phyloP scores from a whole-genome alignment of 352 stramenopile genomes.

The Globisporangium irregulare region DNA sequence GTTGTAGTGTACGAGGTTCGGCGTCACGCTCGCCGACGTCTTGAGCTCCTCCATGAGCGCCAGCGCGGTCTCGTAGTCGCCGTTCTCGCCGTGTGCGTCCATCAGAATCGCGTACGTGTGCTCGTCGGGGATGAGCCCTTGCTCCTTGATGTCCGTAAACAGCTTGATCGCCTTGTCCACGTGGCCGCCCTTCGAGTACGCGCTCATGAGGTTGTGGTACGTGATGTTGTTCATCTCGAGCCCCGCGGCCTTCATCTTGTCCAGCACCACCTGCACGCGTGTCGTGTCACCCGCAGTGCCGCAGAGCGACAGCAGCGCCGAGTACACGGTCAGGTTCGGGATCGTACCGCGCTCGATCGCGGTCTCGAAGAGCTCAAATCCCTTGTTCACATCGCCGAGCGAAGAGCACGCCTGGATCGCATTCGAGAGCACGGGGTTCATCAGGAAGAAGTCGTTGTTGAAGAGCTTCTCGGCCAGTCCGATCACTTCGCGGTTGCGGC shows the following conservation, averaged over 20 bases:
- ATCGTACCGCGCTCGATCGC: slow-evolving; percentile 57
- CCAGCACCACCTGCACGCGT: slow-evolving; percentile 45
- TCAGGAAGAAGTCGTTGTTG: slow-evolving; percentile 60
- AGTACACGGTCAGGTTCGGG: slow-evolving; percentile 64
- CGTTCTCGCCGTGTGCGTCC: slow-evolving; percentile 56
- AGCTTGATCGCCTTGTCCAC: slow-evolving; percentile 47
- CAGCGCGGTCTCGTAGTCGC: slow-evolving; percentile 53
- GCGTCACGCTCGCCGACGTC: slow-evolving; percentile 20
- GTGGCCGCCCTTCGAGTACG: slow-evolving; percentile 57
- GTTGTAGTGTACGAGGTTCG: slow-evolving; percentile 80
- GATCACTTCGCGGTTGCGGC: slow-evolving; percentile 46
- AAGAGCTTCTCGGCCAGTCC: slow-evolving; percentile 50
- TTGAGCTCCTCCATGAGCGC: slow-evolving; percentile 59
- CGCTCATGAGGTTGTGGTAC: slow-evolving; percentile 70
- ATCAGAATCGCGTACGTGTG: slow-evolving; percentile 79
- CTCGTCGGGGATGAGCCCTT: slow-evolving; percentile 44
- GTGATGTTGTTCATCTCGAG: slow-evolving; percentile 68
- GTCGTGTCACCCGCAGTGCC: slow-evolving; percentile 41
- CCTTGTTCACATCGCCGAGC: slow-evolving; percentile 44
- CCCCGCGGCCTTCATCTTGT: slow-evolving; percentile 50
- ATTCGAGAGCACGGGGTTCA: slow-evolving; percentile 54
- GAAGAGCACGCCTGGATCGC: slow-evolving; percentile 58
- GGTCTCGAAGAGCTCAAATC: slow-evolving; percentile 57
- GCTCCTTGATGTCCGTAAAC: slow-evolving; percentile 55
- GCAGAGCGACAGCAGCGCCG: slow-evolving; percentile 52